These are phyloP conservation scores for Lathyrus tuberosus DNA, from an alignment of 306 rosid species.

Conservation along the genomic window DNA sequence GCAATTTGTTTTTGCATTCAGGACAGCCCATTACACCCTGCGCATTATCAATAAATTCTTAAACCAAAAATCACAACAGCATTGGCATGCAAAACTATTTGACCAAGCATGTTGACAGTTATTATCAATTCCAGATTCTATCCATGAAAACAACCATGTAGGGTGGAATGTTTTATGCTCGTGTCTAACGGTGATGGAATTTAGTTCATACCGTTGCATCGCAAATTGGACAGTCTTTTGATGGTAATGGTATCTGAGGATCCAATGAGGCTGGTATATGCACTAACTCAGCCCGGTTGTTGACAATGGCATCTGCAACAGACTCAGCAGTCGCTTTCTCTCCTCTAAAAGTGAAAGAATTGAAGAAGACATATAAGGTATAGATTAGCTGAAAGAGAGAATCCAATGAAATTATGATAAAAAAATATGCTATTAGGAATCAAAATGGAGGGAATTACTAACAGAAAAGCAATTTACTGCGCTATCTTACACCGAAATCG, in stretches of 20 bases:
- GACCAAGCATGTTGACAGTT: conserved; percentile 25
- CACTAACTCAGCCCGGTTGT: conserved; percentile 83
- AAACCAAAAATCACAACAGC: conserved; percentile 32
- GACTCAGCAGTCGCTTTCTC: conserved; percentile 87
- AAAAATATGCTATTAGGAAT: conserved; percentile 16
- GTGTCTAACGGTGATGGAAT: conserved; percentile 17
- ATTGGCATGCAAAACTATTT: conserved; percentile 36
- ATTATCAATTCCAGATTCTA: conserved; percentile 24
- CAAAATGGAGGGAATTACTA: conserved; percentile 20
- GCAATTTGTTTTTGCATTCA: conserved; percentile 88
- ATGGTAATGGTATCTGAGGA: conserved; percentile 70
- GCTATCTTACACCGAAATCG: conserved; percentile 25
- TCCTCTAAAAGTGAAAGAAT: conserved; percentile 62
- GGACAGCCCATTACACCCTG: conserved; percentile 98
- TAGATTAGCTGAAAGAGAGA: conserved; percentile 16
- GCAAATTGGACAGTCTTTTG: conserved; percentile 90
- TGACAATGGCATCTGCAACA: conserved; percentile 83
- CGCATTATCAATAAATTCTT: conserved; percentile 44
- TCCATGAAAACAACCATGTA: conserved; percentile 23
- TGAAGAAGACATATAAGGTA: conserved; percentile 36
- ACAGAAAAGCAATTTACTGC: conserved; percentile 9
- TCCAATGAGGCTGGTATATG: conserved; percentile 83
- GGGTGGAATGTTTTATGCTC: conserved; percentile 13
- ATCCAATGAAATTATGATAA: conserved; percentile 7
- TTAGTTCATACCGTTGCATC: conserved; percentile 84